Percentiles rank a stretch among this genome's conserved stretches.
Conservation (phyloP, 768 basidiomycete species). For the Epithele typhae region DNA sequence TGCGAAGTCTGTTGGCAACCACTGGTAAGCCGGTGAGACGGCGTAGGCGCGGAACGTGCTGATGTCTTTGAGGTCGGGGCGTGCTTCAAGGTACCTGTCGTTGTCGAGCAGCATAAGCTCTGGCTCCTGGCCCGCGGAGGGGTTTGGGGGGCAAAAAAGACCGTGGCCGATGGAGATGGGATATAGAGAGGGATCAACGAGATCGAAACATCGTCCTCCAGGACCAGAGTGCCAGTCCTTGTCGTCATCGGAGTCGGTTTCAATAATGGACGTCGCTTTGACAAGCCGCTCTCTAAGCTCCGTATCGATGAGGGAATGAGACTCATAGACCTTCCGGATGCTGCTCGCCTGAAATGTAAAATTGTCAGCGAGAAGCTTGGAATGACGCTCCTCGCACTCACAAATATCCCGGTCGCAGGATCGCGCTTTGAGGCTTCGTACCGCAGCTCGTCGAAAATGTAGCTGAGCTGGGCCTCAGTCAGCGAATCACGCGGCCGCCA, state of each 20-base stretch:
- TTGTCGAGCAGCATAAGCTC: not conserved
- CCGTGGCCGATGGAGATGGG: slow-evolving; percentile 21
- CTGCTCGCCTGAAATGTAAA: not conserved
- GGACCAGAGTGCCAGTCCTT: slow-evolving; percentile 48
- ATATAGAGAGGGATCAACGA: slow-evolving; percentile 44
- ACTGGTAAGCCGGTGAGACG: slow-evolving; percentile 19
- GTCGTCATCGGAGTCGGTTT: slow-evolving; percentile 31
- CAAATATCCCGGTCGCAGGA: slow-evolving; percentile 4
- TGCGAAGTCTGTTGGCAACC: slow-evolving; percentile 28
- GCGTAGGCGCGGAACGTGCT: not conserved
- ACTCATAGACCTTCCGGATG: not conserved
- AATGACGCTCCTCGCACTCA: not conserved
- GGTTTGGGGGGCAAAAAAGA: not conserved
- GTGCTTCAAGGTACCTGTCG: not conserved
- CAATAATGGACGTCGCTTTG: slow-evolving; percentile 21
- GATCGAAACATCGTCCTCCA: slow-evolving; percentile 38
- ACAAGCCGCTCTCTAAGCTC: slow-evolving; percentile 1
- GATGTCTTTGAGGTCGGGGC: not conserved
- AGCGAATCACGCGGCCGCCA: slow-evolving; percentile 1
- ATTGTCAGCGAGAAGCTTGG: not conserved
- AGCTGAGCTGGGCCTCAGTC: slow-evolving; percentile 1
- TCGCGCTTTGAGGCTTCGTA: slow-evolving; percentile 2
- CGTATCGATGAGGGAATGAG: slow-evolving; percentile 1
- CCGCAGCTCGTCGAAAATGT: slow-evolving; percentile 5
- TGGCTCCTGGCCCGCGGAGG: not conserved